phyloP scores from a whole-genome alignment of 208 protist genomes.

The Acanthamoeba sp. region DNA sequence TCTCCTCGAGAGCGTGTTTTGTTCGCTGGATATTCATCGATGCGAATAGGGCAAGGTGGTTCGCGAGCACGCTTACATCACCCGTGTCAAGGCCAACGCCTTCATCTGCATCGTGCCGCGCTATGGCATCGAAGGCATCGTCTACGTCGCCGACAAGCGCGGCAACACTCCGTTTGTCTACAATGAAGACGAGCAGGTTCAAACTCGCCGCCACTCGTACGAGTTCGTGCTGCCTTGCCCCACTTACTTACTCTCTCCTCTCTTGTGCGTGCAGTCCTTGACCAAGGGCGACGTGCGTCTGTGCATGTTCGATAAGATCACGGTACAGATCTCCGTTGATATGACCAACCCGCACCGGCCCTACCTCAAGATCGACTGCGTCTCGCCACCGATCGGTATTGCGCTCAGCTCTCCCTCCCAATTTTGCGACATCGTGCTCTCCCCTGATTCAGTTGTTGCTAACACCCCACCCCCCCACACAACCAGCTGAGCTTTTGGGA shows the following conservation, averaged over 20 bases:
- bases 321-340: constrained; percentile 58
- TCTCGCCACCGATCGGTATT: constrained; percentile 3
- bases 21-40: too few relatives aligned
- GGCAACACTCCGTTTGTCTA: constrained; percentile 13
- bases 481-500: constrained; percentile 2
- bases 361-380: constrained; percentile 56
- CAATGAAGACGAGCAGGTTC: constrained; percentile 45
- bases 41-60: constrained; percentile 45
- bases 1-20: too few relatives aligned
- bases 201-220: not conserved
- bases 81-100: constrained; percentile 67
- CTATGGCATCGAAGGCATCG: constrained; percentile 68
- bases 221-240: not conserved
- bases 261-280: not conserved
- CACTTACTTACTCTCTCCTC: too few relatives aligned
- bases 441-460: not conserved
- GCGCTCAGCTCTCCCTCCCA: not conserved
- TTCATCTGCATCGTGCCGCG: constrained; percentile 51
- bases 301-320: constrained; percentile 67
- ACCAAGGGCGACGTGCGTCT: constrained; percentile 21
- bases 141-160: constrained; percentile 56
- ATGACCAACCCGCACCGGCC: constrained; percentile 49
- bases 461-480: not conserved
- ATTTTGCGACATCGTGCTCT: not conserved
- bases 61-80: constrained; percentile 58